Base-by-base conservation (phyloP, 495 filamentous ascomycete genomes). In the Polyplosphaeria fusca region DNA sequence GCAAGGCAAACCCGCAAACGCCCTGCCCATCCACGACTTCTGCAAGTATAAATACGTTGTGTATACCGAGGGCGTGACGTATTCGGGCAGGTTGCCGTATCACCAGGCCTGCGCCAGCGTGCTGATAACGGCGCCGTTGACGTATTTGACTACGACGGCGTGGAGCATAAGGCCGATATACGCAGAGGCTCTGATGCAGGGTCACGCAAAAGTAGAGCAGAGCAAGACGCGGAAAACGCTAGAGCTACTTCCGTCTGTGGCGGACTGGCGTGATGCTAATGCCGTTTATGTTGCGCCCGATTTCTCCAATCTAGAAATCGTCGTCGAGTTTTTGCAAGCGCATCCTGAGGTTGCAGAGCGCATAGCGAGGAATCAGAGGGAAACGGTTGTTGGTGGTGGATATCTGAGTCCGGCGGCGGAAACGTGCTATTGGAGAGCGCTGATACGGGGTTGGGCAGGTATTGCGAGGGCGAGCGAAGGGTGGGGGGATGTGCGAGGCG, bases 341-440 rank as follows among this genome's bases (percentile, higher is more conserved):
- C 66, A 83, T 44, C 73, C 75, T 0, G 59, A 71, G 5, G 63
- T 71, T 12, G 80, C 82, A 23, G 71, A 80, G 64, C 58, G 61
- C 5, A 78, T 85, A 60, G 81, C 82, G 19, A 67, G 76, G 32
- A 82, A 83, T 60, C 71, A 73, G 1, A 64, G 80, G 2, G 76
- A 83, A 54, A 71, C 79, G 11, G 18, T 24, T 5, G 42, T 47
- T 18, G 30, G 20, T 18, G 14, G 22, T n/a, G 52, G 52, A 24
- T 83, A 82, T 61, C 68, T 82, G 30, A 83, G 81, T 19, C 79
- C 81, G 0, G 80, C 82, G 16, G 82, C 81, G 4, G 52, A 62
- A 32, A 41, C 53, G 24, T 62, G 59, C 27, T 62, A 62, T 38
- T 62, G 82, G 82, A 71, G 82, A 27, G 62, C 73, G 28, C 55